These are phyloP conservation scores for Madurella fahalii DNA, from an alignment of 2,329 filamentous ascomycete species.

Conservation along the genomic window DNA sequence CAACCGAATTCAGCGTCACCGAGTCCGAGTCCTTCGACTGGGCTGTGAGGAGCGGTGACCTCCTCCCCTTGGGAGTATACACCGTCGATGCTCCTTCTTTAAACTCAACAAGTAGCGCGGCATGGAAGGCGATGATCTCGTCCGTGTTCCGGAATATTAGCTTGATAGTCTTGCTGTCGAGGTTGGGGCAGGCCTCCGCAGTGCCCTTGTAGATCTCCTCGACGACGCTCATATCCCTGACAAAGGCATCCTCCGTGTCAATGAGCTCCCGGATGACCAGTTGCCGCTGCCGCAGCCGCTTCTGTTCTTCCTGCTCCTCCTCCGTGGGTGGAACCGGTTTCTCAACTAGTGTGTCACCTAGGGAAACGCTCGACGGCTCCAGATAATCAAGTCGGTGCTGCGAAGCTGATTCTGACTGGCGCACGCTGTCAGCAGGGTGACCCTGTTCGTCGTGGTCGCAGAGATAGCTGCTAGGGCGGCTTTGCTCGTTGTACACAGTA, in stretches of 20 bases:
- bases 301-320: conserved; percentile 54
- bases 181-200: conserved; percentile 71
- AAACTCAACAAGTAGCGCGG: conserved; percentile 70
- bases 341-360: conserved; percentile 18
- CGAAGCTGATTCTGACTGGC: conserved; percentile 45
- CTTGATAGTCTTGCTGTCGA: conserved; percentile 81
- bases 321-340: conserved; percentile 22
- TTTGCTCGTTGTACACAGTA: conserved; percentile 42
- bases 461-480: conserved; percentile 39
- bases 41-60: conserved; percentile 40
- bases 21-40: conserved; percentile 32
- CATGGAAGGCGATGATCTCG: conserved; percentile 84
- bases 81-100: conserved; percentile 76
- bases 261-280: conserved; percentile 88
- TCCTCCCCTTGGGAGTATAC: conserved; percentile 61
- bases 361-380: conserved; percentile 28
- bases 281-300: conserved; percentile 73
- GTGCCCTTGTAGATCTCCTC: conserved; percentile 98
- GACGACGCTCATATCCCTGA: conserved; percentile 94
- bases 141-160: conserved; percentile 90
- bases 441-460: conserved; percentile 43
- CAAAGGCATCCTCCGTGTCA: conserved; percentile 87
- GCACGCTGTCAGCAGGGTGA: conserved; percentile 40
- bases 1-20: conserved; percentile 32
- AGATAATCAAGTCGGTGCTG: conserved; percentile 42